A percentile compares a stretch with the other conserved stretches of the same genome.
phyloP scores from a whole-genome alignment of 2,329 filamentous ascomycete genomes.

The Botrytis cinerea region DNA sequence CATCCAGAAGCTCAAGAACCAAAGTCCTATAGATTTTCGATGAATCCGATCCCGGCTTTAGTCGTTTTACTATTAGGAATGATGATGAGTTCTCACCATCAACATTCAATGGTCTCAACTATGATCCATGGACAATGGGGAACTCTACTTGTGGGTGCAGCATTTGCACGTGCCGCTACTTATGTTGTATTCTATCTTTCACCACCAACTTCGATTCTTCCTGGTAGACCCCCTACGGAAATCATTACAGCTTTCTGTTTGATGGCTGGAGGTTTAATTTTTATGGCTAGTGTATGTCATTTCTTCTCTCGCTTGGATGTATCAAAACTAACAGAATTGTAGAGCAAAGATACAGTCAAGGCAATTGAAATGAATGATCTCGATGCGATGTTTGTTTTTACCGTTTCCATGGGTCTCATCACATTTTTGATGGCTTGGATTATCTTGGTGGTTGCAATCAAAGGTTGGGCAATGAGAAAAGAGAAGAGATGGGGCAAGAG shows the following conservation, averaged over 20 bases:
- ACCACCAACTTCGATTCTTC: conserved; percentile 77
- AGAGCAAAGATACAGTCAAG: conserved; percentile 74
- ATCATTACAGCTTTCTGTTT: conserved; percentile 85
- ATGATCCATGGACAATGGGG: conserved; percentile 98
- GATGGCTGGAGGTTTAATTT: conserved; percentile 83
- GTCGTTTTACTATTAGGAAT: conserved; percentile 84
- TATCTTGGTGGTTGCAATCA: conserved; percentile 75
- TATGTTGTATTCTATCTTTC: conserved; percentile 79
- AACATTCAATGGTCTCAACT: conserved; percentile 73
- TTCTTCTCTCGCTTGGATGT: neutral
- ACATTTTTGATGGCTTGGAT: conserved; percentile 85
- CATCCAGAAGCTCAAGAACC: conserved; percentile 53
- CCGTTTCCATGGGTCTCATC: conserved; percentile 80
- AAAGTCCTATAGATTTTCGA: conserved; percentile 68
- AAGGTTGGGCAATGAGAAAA: conserved; percentile 74
- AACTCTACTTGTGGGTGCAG: conserved; percentile 76
- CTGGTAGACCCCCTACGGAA: conserved; percentile 86
- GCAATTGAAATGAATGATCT: conserved; percentile 76
- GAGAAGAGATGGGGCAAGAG: conserved; percentile 36
- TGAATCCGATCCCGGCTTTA: conserved; percentile 86
- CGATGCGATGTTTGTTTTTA: conserved; percentile 93
- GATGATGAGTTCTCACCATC: conserved; percentile 92
- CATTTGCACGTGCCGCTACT: conserved; percentile 74
- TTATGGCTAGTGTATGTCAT: conserved; percentile 80
- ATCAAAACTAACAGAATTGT: conserved; percentile 30